phyloP scores from a whole-genome alignment of 345 rosid genomes.

The Salix suchowensis region DNA sequence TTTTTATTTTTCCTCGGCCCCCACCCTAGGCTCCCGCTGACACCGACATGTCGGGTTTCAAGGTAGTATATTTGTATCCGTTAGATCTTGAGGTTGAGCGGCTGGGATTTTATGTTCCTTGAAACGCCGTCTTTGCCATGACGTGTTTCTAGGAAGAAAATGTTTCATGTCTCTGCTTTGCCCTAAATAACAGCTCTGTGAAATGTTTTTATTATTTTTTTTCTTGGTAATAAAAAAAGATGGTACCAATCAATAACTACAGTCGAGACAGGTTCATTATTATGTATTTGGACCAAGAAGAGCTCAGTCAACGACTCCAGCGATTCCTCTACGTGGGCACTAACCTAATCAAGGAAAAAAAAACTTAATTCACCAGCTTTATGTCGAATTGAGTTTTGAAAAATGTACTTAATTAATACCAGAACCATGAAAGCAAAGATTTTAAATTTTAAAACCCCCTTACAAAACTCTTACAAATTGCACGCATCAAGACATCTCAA shows the following conservation, averaged over 20 bases:
- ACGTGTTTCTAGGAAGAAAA: not conserved
- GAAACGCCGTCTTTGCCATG: not conserved
- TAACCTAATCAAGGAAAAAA: not conserved
- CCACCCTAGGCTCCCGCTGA: not conserved
- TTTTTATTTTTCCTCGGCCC: not conserved
- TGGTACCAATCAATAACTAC: not conserved
- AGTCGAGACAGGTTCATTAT: not conserved
- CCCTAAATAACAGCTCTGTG: not conserved
- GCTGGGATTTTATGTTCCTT: not conserved
- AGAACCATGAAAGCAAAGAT: not conserved
- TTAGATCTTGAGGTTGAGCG: not conserved
- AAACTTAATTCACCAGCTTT: too few relatives aligned
- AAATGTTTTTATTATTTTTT: too few relatives aligned
- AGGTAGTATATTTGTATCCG: not conserved
- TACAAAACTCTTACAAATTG: too few relatives aligned
- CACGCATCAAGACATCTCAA: too few relatives aligned
- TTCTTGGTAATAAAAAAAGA: not conserved
- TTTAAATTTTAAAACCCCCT: too few relatives aligned
- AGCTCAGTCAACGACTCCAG: not conserved
- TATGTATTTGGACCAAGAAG: not conserved
- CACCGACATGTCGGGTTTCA: not conserved
- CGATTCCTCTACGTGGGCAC: not conserved
- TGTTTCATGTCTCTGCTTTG: not conserved
- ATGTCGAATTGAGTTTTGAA: too few relatives aligned
- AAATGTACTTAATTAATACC: not conserved